Evolutionary conservation across 805 yeast genomes (phyloP), one percentile per base, ranked within the genome.

Genomic region (Saturnispora diversa): DNA sequence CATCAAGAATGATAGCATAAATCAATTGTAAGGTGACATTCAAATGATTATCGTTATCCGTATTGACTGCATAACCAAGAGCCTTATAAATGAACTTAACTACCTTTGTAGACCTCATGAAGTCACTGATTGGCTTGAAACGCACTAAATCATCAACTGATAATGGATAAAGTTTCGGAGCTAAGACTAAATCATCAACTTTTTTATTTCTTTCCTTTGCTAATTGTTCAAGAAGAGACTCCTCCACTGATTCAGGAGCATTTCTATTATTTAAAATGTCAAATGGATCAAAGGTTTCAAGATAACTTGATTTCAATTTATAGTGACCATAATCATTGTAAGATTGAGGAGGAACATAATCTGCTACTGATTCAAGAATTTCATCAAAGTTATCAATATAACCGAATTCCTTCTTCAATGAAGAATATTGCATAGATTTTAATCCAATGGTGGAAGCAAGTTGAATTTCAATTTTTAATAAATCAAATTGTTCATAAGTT

Each of bases 241-340:
- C 66, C 2, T 74, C 67, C 30, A 78, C 65, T 28, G 72, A 72
- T 45, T 75, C 78, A 34, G 70, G 65, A 44, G 77, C 72, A 28
- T 62, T 57, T 5, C 64, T 67, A 30, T 72, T 76, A 43, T 69
- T 59, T 45, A 64, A 63, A 15, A 71, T 51, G 48, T 68, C 69
- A 44, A 77, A 58, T 2, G 85, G 85, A 55, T 84, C 92, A 40
- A 82, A 59, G 2, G 59, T 55, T 9, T 65, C 58, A 45, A 63
- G 70, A 7, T 63, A 46, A 2, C 62, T 57, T 10, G 68, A 63
- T 47, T 75, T 81, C 50, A 84, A 62, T 19, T 73, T 62, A 55
- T 80, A 84, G 34, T 71, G 70, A 17, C 94, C 94, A 44, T 74
- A 70, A 52, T 80, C 90, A 27, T 68, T 68, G 31, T 79, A 58